Conservation (phyloP, 257 asterid species). For the Datura wrightii region DNA sequence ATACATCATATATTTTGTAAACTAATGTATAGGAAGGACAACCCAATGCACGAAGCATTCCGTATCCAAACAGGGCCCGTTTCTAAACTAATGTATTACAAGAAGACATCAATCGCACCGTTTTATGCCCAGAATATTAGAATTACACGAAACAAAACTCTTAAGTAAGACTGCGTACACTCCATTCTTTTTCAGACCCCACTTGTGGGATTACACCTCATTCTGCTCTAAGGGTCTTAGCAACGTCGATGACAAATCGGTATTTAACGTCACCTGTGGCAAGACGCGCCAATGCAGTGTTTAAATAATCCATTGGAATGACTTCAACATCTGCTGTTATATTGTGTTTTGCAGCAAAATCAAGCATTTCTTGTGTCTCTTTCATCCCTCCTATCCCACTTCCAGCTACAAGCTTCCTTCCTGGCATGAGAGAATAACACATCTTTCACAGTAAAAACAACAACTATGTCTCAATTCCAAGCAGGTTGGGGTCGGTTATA, state of each 20-base stretch:
- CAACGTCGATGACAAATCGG: slow-evolving; percentile 52
- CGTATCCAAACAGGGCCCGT: background rate
- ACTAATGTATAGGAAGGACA: background rate
- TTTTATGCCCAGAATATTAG: background rate
- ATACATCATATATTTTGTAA: background rate
- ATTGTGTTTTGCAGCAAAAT: slow-evolving; percentile 32
- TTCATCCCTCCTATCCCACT: slow-evolving; percentile 38
- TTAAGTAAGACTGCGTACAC: background rate
- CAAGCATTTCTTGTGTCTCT: slow-evolving; percentile 35
- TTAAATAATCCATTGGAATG: slow-evolving; percentile 31
- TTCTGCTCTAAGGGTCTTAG: background rate
- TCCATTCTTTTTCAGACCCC: background rate
- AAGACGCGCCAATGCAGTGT: slow-evolving; percentile 34
- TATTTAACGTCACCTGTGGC: slow-evolving; percentile 20
- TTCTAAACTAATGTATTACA: background rate
- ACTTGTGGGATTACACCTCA: background rate
- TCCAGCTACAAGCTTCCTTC: slow-evolving; percentile 33
- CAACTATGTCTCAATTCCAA: background rate
- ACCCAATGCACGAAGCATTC: background rate
- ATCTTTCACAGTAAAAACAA: background rate
- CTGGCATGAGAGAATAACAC: background rate
- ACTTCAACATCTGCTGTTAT: slow-evolving; percentile 37
- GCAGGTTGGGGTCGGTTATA: background rate
- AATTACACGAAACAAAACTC: background rate
- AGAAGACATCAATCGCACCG: background rate